Percentiles rank a stretch among this genome's conserved stretches.
phyloP scores from a whole-genome alignment of 768 basidiomycete species.

The Russula foetens region DNA sequence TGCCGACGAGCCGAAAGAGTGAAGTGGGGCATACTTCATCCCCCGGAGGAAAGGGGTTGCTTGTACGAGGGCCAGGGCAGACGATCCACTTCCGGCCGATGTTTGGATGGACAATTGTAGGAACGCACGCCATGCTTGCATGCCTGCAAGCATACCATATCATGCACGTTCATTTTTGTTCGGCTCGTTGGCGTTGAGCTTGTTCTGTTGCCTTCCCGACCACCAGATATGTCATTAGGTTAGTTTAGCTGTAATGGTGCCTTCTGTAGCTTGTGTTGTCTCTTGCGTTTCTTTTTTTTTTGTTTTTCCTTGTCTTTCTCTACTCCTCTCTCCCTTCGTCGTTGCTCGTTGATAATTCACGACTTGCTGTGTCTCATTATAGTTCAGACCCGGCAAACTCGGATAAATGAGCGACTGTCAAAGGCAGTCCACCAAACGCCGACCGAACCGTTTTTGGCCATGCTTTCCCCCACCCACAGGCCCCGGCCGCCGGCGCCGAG shows the following conservation, averaged over 20 bases:
- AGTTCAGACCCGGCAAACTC: not conserved
- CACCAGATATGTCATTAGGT: not conserved
- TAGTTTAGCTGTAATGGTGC: not conserved
- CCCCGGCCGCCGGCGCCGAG: not conserved
- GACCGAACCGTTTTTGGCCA: not conserved
- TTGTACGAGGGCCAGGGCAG: not conserved
- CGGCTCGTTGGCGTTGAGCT: not conserved
- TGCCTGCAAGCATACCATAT: not conserved
- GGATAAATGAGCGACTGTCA: not conserved
- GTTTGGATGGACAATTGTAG: constrained; percentile 2
- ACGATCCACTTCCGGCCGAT: constrained; percentile 14
- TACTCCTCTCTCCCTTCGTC: not conserved
- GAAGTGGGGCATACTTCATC: not conserved
- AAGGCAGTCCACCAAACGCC: not conserved
- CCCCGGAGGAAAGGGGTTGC: not conserved
- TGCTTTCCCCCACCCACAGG: too few relatives aligned
- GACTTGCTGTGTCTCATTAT: not conserved
- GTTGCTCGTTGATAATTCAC: not conserved
- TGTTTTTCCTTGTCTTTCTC: not conserved
- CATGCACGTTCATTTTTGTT: not conserved
- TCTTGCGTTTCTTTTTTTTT: not conserved
- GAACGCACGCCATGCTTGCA: not conserved
- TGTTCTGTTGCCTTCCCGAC: not conserved
- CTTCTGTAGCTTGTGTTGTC: not conserved
- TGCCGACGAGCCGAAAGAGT: constrained; percentile 14